Base-by-base conservation (phyloP, 306 rosid genomes). In the Sicyos baderoa region DNA sequence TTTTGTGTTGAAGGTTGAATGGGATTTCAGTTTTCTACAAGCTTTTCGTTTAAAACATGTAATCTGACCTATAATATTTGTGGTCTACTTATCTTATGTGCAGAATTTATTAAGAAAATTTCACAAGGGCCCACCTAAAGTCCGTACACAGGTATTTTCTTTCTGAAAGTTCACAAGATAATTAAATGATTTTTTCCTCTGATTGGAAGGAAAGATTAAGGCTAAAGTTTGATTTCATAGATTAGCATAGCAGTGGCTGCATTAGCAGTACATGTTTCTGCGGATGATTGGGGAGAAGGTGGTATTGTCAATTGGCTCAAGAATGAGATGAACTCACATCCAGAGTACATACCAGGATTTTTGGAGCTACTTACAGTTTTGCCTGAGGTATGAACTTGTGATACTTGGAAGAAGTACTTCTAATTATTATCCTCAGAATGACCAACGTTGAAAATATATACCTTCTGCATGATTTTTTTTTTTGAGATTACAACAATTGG, bases 201-300 rank as follows among this genome's bases (percentile, higher is more conserved):
- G 12, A 54, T 70, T 19, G 61, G 74, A 70, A 52, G 73, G 44
- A 50, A 9, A 7, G 48, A 15, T 69, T 47, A 32, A 45, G 53
- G 71, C 25, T 51, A 73, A 79, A 72, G 49, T 74, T 71, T 58
- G 79, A 69, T 68, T 74, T 21, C 78, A 74, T 84, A 94, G 99
- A 90, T 94, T 79, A 94, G 99, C 89, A 90, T 94, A 81, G 99
- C 97, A 9, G 97, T 94, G 70, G 99, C 97, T 84, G 99, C 99
- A 42, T 80, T 94, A 89, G 97, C 99, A 70, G 97, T 94, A 74
- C 95, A 94, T 57, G 99, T 94, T 83, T 87, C 95, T 63, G 89
- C 99, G 9, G 90, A 85, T 78, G 99, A 90, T 71, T 94, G 99
- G 99, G 97, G 99, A 51, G 97, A 86, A 80, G 96, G 96, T 81